Base-by-base conservation (phyloP, 23 red algal genomes). In the Rhodosorus marinus region DNA sequence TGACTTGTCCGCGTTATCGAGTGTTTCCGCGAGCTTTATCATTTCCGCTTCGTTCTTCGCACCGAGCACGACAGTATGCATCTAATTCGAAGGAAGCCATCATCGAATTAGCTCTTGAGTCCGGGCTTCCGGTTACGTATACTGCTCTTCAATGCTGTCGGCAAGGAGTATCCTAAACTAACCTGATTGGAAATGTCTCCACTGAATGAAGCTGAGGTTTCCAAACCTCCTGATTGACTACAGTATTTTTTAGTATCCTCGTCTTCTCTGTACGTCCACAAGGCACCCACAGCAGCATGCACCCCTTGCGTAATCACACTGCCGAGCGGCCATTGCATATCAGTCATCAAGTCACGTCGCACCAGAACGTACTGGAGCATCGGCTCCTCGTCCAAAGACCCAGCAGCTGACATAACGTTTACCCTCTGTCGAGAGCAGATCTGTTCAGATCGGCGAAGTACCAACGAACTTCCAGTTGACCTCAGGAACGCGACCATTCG, bases 341-440 rank as follows among this genome's bases (percentile, higher is more conserved):
- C 62, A 9, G 2, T 21, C 19, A 60, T 27, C 11, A 94, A 65
- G 45, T 94, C 87, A 22, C 72, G 70, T 9, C 87, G 87, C 20
- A 94, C 70, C 5, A 94, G 64, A 17, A 94, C 62, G 64, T 94
- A 94, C 40, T 94, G 87, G 15, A 94, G n/a, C n/a, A n/a, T n/a
- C n/a, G n/a, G n/a, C n/a, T n/a, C n/a, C n/a, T n/a, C n/a, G n/a
- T n/a, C n/a, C n/a, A n/a, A n/a, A n/a, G n/a, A n/a, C n/a, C n/a
- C n/a, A n/a, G n/a, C n/a, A n/a, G n/a, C n/a, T n/a, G n/a, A n/a
- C n/a, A n/a, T n/a, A n/a, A n/a, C n/a, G n/a, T n/a, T n/a, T n/a
- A n/a, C n/a, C n/a, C n/a, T n/a, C n/a, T n/a, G n/a, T n/a, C n/a
- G n/a, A n/a, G n/a, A n/a, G n/a, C n/a, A n/a, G n/a, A n/a, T n/a